Evolutionary conservation across 163 green algal species (phyloP), one percentile per base, ranked within the genome.

Genomic region (Prototheca stagnorum): DNA sequence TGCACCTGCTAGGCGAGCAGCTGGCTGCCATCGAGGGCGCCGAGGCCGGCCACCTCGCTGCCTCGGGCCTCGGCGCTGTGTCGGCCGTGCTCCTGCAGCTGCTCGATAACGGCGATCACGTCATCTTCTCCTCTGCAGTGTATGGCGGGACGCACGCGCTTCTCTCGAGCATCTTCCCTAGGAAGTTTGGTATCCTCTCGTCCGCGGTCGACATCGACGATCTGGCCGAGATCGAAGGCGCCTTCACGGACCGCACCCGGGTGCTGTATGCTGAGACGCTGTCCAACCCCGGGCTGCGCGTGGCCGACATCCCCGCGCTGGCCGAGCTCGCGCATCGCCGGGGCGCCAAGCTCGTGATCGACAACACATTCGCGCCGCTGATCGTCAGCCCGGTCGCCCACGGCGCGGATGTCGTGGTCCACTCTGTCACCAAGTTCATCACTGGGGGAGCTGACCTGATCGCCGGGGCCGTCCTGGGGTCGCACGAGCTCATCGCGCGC

Each of bases 341-440:
- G 33, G 44, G 61, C 16, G 9, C 51, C 0, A n/a, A n/a, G n/a
- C 55, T 77, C 20, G 64, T 82, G 9, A 68, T 77, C 4, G 77
- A 86, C 67, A 86, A 86, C 63, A 86, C 77, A 0, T 88, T 88
- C 61, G 70, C 68, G 2, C 74, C 78, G 1, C 26, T 74, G 2
- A 39, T 75, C 2, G 35, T 86, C 5, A 73, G 65, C 0, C 78
- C 78, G 4, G 27, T 54, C 0, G 28, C 39, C 2, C 62, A 50
- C 26, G 78, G 78, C 3, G 78, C 68, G 1, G 77, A 88, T 28
- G 51, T 88, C 0, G 71, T 86, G 19, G 57, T 88, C 26, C 78
- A 88, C 64, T 69, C 44, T 24, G 45, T 83, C 5, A 83, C 75
- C 33, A 87, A 87, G 68, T 86, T 82, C 54, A 70, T 87, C 27